Evolutionary conservation across 768 basidiomycete species (phyloP).

Genomic region (Nidularia sp.): DNA sequence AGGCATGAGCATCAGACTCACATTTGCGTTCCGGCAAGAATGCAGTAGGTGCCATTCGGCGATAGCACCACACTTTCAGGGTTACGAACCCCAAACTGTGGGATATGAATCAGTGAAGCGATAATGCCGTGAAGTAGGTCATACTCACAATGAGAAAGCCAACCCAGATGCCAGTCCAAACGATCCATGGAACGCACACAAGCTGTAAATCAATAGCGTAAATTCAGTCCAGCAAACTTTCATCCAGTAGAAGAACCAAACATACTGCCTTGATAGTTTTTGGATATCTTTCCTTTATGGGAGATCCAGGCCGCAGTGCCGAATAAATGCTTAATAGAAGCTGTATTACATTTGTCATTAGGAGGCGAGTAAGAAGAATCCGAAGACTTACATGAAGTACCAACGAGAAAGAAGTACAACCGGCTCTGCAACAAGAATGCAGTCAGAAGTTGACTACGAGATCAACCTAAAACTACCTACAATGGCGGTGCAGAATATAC

Average conservation of each 20-base stretch:
- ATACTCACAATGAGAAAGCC: slow-evolving; percentile 19
- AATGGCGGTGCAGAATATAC: slow-evolving; percentile 27
- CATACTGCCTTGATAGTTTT: slow-evolving; percentile 10
- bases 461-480: slow-evolving; percentile 12
- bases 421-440: slow-evolving; percentile 10
- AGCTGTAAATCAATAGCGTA: slow-evolving; percentile 10
- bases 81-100: slow-evolving; percentile 19
- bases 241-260: neutral
- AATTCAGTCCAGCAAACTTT: neutral
- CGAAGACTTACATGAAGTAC: slow-evolving; percentile 19
- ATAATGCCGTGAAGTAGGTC: neutral
- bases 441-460: neutral
- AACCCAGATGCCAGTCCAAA: slow-evolving; percentile 19
- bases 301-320: slow-evolving; percentile 17
- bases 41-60: slow-evolving; percentile 22
- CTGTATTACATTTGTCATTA: slow-evolving; percentile 7
- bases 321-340: slow-evolving; percentile 21
- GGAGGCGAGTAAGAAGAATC: neutral
- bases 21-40: slow-evolving; percentile 15
- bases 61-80: slow-evolving; percentile 14
- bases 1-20: slow-evolving; percentile 3
- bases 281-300: slow-evolving; percentile 10
- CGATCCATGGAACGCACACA: slow-evolving; percentile 19
- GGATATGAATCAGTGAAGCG: neutral
- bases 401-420: slow-evolving; percentile 17